Conservation (phyloP, 2,329 filamentous ascomycete species). For the Trichoderma breve region DNA sequence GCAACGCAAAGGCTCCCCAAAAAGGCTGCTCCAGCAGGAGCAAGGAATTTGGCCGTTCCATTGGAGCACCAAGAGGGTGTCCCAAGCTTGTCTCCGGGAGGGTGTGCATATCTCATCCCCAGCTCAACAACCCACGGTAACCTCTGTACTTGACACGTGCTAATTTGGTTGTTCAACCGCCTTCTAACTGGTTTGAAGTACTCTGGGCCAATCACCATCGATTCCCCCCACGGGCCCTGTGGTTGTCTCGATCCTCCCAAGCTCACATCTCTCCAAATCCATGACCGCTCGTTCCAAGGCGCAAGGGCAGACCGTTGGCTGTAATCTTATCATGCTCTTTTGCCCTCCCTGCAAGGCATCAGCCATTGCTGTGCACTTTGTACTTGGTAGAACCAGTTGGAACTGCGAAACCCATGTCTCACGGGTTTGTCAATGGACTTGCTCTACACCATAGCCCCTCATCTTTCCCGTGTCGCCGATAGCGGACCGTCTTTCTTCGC, state of each 20-base stretch:
- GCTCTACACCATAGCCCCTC: not conserved
- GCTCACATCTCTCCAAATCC: slow-evolving; percentile 4
- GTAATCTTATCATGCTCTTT: not conserved
- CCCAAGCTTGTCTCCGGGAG: not conserved
- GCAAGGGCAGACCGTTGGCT: not conserved
- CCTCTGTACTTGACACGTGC: slow-evolving; percentile 12
- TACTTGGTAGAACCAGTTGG: not conserved
- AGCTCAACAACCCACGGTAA: not conserved
- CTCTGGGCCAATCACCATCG: not conserved
- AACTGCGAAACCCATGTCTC: slow-evolving; percentile 13
- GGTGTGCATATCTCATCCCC: slow-evolving; percentile 9
- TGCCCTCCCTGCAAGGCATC: not conserved
- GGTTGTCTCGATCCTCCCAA: slow-evolving; percentile 6
- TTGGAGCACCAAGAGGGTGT: slow-evolving; percentile 11
- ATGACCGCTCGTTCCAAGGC: not conserved
- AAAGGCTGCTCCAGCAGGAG: not conserved
- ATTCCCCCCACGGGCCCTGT: not conserved
- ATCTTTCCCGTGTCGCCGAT: slow-evolving; percentile 11
- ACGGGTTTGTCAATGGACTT: not conserved
- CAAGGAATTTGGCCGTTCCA: not conserved
- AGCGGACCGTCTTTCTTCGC: not conserved
- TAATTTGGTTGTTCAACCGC: not conserved
- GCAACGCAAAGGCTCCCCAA: not conserved
- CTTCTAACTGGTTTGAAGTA: not conserved
- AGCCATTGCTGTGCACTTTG: not conserved